These are phyloP conservation scores for Carex myosuroides DNA, from an alignment of 176 grass and related monocot genomes.

Conservation along the genomic window DNA sequence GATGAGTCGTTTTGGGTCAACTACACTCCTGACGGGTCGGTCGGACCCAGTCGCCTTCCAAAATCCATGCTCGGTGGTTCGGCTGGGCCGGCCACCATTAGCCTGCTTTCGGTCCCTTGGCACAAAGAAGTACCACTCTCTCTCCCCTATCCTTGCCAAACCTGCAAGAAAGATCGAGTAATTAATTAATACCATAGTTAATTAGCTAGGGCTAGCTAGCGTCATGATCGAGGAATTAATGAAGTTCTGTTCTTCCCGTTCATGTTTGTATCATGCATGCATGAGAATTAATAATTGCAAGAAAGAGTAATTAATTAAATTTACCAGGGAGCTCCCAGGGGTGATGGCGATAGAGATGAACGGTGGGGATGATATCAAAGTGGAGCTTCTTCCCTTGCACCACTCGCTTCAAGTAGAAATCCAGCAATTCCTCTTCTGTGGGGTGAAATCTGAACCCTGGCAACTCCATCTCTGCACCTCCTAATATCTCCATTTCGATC, in stretches of 20 bases:
- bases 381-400: conserved; percentile 43
- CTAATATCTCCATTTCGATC: not conserved
- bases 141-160: conserved; percentile 65
- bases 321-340: conserved; percentile 70
- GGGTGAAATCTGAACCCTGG: conserved; percentile 79
- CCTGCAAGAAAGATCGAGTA: conserved; percentile 2
- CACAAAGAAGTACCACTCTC: conserved; percentile 99
- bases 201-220: not conserved
- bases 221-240: no score
- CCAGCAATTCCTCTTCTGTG: conserved; percentile 77
- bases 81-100: conserved; percentile 53
- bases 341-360: conserved; percentile 73
- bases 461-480: conserved; percentile 33
- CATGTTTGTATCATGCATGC: not conserved
- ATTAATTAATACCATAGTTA: not conserved
- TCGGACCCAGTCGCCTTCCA: conserved; percentile 98
- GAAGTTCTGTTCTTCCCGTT: not conserved
- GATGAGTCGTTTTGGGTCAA: conserved; percentile 76
- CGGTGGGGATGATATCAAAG: conserved; percentile 80
- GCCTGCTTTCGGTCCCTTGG: conserved; percentile 59
- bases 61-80: conserved; percentile 82
- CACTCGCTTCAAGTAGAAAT: conserved; percentile 77
- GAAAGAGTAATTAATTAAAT: not conserved
- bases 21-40: conserved; percentile 58
- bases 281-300: not conserved